phyloP scores from a whole-genome alignment of 2,329 filamentous ascomycete genomes.

The Diaporthe eres region DNA sequence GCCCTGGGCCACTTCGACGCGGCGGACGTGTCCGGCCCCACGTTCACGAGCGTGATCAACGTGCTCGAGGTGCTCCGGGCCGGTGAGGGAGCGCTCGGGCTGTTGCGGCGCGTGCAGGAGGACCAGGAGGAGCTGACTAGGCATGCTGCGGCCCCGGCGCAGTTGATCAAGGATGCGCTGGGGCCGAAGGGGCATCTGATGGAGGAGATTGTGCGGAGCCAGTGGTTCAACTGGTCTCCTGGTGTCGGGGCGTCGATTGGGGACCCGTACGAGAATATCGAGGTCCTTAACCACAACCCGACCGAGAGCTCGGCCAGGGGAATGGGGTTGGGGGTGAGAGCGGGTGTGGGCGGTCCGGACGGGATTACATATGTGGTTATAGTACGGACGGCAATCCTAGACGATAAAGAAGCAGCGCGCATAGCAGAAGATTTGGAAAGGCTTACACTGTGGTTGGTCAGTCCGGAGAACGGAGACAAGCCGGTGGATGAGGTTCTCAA shows the following conservation, averaged over 20 bases:
- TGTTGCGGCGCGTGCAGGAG: not conserved
- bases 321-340: not conserved
- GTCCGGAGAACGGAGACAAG: not conserved
- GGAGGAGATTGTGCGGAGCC: not conserved
- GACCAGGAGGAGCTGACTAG: not conserved
- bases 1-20: slow-evolving; percentile 6
- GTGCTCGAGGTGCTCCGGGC: not conserved
- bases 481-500: not conserved
- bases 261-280: slow-evolving; percentile 6
- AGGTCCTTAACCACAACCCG: slow-evolving; percentile 14
- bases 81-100: not conserved
- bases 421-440: not conserved
- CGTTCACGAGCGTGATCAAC: slow-evolving; percentile 8
- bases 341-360: not conserved
- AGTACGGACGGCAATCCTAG: slow-evolving; percentile 1
- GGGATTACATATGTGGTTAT: slow-evolving; percentile 5
- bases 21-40: not conserved
- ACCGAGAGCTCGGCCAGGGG: slow-evolving; percentile 9
- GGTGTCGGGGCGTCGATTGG: slow-evolving; percentile 6
- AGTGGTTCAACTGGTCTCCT: slow-evolving; percentile 18
- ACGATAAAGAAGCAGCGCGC: not conserved
- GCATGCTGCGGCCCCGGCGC: slow-evolving; percentile 3
- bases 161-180: not conserved
- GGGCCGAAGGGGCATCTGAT: not conserved
- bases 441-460: not conserved